These are phyloP conservation scores for Coffea canephora DNA, from an alignment of 257 asterid species.

Conservation along the genomic window DNA sequence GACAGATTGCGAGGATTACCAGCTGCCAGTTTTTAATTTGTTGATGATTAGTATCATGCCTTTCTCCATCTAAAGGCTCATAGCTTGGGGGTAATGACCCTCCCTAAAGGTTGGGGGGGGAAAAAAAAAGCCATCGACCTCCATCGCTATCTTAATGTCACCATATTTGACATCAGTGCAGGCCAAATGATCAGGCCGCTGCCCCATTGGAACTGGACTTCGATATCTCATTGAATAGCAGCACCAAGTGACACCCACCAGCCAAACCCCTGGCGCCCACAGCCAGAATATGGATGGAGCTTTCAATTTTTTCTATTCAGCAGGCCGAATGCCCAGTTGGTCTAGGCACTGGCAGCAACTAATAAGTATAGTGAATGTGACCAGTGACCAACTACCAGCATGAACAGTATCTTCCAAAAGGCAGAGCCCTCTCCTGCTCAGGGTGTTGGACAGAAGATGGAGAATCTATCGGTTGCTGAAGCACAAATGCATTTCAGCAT, in stretches of 20 bases:
- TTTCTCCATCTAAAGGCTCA: slow-evolving; percentile 3
- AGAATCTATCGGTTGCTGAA: slow-evolving; percentile 2
- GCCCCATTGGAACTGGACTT: neutral
- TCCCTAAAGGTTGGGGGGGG: neutral
- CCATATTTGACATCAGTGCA: slow-evolving; percentile 4
- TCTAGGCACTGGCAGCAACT: slow-evolving; percentile 8
- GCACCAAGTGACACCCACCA: slow-evolving; percentile 27
- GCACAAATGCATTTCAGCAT: neutral
- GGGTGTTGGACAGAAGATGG: neutral
- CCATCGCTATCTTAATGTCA: slow-evolving; percentile 14
- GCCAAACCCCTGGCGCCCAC: slow-evolving; percentile 17
- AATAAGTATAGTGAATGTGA: slow-evolving; percentile 9
- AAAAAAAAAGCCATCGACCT: neutral
- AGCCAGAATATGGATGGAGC: slow-evolving; percentile 11
- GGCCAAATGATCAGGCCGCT: neutral
- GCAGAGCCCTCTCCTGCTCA: neutral
- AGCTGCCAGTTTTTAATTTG: neutral
- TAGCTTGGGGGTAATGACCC: neutral
- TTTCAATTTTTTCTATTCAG: slow-evolving; percentile 6
- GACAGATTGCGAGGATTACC: neutral
- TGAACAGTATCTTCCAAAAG: neutral
- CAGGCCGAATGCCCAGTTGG: slow-evolving; percentile 22
- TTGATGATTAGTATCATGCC: neutral
- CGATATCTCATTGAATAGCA: slow-evolving; percentile 18
- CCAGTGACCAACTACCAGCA: slow-evolving; percentile 1